Conservation (phyloP, 441 rosid species). For the Populus hybrid region DNA sequence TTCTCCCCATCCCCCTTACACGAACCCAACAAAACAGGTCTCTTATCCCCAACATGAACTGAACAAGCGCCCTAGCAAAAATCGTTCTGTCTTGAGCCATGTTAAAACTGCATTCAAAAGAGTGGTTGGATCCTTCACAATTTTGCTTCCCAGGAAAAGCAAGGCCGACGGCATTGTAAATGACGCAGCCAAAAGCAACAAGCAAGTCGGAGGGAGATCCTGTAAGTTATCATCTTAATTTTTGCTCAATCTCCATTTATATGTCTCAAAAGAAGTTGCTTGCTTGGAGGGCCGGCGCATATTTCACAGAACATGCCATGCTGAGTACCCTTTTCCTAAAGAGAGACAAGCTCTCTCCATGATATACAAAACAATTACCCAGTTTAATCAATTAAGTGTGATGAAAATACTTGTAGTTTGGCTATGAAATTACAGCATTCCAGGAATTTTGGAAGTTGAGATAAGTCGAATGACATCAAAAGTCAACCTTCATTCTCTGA, state of each 20-base stretch:
- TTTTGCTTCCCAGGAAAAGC: conserved; percentile 24
- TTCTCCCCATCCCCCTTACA: conserved; percentile 19
- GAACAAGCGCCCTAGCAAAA: conserved; percentile 8
- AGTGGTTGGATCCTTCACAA: conserved; percentile 40
- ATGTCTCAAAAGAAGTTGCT: background rate
- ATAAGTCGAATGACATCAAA: background rate
- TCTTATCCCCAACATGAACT: conserved; percentile 14
- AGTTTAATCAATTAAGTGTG: background rate
- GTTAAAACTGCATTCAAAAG: conserved; percentile 46
- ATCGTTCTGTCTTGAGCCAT: conserved; percentile 20
- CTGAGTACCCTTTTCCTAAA: background rate
- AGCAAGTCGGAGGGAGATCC: conserved; percentile 31
- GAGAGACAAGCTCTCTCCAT: background rate
- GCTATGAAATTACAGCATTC: background rate
- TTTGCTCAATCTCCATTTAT: background rate
- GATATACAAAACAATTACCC: background rate
- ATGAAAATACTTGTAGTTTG: background rate
- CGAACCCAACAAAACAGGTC: conserved; percentile 23
- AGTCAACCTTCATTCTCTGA: background rate
- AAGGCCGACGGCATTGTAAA: conserved; percentile 22
- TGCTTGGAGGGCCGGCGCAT: background rate
- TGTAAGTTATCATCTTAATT: conserved; percentile 45
- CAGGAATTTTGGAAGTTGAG: background rate
- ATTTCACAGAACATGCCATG: background rate
- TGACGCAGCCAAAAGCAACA: conserved; percentile 14